Evolutionary conservation across 345 rosid species (phyloP), one percentile per base, ranked within the genome.

Genomic region (Lepidium sativum): DNA sequence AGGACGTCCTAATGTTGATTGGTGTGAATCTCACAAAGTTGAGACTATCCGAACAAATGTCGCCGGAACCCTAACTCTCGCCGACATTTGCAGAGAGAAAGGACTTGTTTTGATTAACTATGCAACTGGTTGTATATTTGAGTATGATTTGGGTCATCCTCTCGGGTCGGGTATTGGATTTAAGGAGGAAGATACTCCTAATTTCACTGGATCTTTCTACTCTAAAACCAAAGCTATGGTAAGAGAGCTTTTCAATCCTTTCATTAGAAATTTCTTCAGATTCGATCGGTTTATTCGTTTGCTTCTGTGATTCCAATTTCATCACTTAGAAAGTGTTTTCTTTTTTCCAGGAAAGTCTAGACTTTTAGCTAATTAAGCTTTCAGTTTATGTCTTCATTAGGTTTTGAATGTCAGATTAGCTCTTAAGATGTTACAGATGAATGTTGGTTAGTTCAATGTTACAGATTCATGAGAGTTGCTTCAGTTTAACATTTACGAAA

Each of bases 171-270:
- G 95, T 48, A 18, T 86, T 55, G 98, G 95, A 33, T 89, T 88
- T 63, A 92, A 86, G 85, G 98, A 92, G 67, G 90, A 87, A 65
- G 98, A 92, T 52, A 77, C 83, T 52, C 96, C 98, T 16, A 89
- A 89, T 79, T 89, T 92, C 65, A 70, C 75, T 21, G 96, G 98
- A 51, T 92, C 98, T 35, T 92, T 79, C 74, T 92, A 89, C 67
- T 92, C 98, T 37, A 85, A 92, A 78, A 89, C 98, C 41, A 92
- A 92, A 67, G 98, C 98, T 57, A 88, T 89, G 98, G 98, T 91
- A 56, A 80, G 79, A 49, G 15, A 27, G 7, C 9, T 44, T 15
- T 25, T 32, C 11, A 13, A 16, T 31, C 65, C 64, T 0, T 42
- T 60, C 7, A 17, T 27, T n/a, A n/a, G 0, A 0, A 29, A n/a